Conservation (phyloP, 1,284 basidiomycete genomes). For the Boletellus deceptivus region DNA sequence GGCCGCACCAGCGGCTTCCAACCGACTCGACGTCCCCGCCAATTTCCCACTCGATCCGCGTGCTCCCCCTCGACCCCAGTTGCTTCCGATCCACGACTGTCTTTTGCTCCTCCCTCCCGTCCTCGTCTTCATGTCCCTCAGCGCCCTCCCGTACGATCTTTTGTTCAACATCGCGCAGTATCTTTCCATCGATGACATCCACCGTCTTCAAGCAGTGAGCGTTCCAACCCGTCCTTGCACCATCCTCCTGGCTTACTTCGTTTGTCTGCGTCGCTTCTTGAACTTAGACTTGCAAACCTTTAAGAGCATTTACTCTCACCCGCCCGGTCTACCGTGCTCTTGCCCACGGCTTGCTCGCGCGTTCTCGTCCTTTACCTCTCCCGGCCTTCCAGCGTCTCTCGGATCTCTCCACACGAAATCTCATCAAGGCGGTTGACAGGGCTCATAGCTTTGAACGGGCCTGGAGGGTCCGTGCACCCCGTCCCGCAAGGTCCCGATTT, state of each 20-base stretch:
- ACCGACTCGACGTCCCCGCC: constrained; percentile 11
- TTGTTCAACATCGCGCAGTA: constrained; percentile 61
- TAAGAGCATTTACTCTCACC: constrained; percentile 58
- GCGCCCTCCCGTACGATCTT: constrained; percentile 64
- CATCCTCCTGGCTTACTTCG: background rate
- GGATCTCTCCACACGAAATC: constrained; percentile 57
- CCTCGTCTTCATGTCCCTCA: constrained; percentile 34
- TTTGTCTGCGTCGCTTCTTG: background rate
- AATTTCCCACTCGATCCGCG: constrained; percentile 17
- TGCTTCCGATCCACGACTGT: constrained; percentile 9
- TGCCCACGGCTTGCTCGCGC: constrained; percentile 55
- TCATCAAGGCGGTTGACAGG: constrained; percentile 59
- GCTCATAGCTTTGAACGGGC: constrained; percentile 59
- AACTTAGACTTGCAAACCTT: constrained; percentile 55
- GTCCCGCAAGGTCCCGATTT: constrained; percentile 39
- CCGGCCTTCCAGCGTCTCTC: constrained; percentile 64
- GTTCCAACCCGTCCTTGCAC: background rate
- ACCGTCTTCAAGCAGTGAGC: constrained; percentile 57
- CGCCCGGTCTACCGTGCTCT: constrained; percentile 64
- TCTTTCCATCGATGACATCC: constrained; percentile 57
- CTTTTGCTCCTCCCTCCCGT: background rate
- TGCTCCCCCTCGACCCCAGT: background rate
- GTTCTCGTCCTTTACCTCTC: constrained; percentile 65
- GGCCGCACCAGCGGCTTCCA: background rate
- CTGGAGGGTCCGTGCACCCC: constrained; percentile 59